These are phyloP conservation scores for Crucibulum laeve DNA, from an alignment of 768 basidiomycete species.

Conservation along the genomic window DNA sequence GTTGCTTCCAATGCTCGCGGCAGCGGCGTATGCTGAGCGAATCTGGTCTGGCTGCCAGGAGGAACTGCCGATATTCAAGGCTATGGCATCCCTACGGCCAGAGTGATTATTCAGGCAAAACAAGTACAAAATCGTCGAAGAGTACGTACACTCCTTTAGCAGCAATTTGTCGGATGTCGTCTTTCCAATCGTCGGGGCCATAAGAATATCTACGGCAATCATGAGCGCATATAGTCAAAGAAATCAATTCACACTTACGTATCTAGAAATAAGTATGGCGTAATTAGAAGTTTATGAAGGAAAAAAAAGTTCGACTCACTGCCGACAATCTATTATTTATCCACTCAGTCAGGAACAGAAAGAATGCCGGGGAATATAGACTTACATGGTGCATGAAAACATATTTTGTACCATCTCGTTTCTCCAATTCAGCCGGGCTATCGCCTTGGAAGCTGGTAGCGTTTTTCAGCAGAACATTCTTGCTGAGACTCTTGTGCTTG, in stretches of 20 bases:
- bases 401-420: constrained; percentile 40
- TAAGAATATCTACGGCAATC: constrained; percentile 30
- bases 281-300: not conserved
- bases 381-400: constrained; percentile 51
- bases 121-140: not conserved
- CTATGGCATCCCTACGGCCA: constrained; percentile 47
- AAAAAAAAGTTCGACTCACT: constrained; percentile 25
- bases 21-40: constrained; percentile 47
- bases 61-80: constrained; percentile 57
- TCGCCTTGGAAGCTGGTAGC: constrained; percentile 10
- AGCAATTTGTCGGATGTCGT: constrained; percentile 36
- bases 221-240: not conserved
- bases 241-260: constrained; percentile 26
- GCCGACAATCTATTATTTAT: constrained; percentile 34
- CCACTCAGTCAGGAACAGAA: not conserved
- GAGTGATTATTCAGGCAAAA: constrained; percentile 10
- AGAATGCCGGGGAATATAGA: constrained; percentile 1
- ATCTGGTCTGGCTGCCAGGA: constrained; percentile 47
- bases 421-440: constrained; percentile 23
- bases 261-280: constrained; percentile 22
- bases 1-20: constrained; percentile 28
- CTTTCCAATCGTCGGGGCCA: constrained; percentile 32
- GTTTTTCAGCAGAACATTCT: constrained; percentile 10
- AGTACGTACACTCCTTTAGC: constrained; percentile 36
- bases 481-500: constrained; percentile 11